These are phyloP conservation scores for Phanerodontia chrysosporium DNA, from an alignment of 768 basidiomycete genomes.

Conservation along the genomic window DNA sequence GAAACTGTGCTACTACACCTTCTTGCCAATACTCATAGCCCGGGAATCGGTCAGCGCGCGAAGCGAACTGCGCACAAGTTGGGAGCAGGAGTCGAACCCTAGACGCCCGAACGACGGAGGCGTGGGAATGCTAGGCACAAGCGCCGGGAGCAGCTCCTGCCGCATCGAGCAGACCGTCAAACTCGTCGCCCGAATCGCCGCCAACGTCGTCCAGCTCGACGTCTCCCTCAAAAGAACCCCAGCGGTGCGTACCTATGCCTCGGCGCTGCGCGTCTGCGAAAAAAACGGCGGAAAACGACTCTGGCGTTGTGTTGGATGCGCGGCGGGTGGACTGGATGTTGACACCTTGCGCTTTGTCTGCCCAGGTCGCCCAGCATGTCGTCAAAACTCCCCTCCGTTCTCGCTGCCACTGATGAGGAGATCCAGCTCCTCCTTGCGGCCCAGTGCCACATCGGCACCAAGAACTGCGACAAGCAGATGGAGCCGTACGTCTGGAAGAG, in stretches of 20 bases:
- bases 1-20: no score
- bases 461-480: slow-evolving; percentile 99
- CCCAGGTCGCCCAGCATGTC: slow-evolving; percentile 43
- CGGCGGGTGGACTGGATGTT: slow-evolving; percentile 29
- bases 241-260: slow-evolving; percentile 35
- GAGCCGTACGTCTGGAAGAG: slow-evolving; percentile 97
- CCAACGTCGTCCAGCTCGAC: slow-evolving; percentile 40
- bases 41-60: no score
- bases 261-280: slow-evolving; percentile 16
- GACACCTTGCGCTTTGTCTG: slow-evolving; percentile 18
- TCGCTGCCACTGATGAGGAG: slow-evolving; percentile 96
- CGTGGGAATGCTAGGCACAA: not conserved
- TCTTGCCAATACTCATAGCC: no score
- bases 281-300: slow-evolving; percentile 23
- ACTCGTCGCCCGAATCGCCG: slow-evolving; percentile 27
- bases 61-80: no score
- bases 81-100: no score
- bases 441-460: slow-evolving; percentile 94
- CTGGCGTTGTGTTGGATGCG: slow-evolving; percentile 33
- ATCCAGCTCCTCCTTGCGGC: slow-evolving; percentile 93
- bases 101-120: no score
- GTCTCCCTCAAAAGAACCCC: slow-evolving; percentile 32
- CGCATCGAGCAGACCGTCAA: not conserved
- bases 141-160: not conserved
- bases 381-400: slow-evolving; percentile 91